Conservation (phyloP, 805 yeast species). For the Monosporozyma unispora region DNA sequence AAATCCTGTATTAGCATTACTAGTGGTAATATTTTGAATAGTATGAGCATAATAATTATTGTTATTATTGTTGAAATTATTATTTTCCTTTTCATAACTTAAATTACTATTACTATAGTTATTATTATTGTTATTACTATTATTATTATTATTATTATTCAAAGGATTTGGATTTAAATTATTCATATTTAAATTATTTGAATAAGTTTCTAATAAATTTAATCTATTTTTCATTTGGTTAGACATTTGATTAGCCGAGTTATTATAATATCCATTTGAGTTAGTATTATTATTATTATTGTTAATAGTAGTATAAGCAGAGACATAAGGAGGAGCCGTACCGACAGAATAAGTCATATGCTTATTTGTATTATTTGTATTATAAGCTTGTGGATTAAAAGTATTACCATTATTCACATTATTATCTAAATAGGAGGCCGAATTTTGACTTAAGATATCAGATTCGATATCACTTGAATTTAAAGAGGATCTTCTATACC, state of each 20-base stretch:
- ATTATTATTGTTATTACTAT: neutral
- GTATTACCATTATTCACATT: neutral
- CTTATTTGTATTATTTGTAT: constrained; percentile 18
- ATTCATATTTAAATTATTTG: constrained; percentile 19
- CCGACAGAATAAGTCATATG: constrained; percentile 28
- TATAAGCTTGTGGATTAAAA: constrained; percentile 4
- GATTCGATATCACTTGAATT: constrained; percentile 20
- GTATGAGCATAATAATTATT: constrained; percentile 1
- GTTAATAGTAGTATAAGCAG: constrained; percentile 5
- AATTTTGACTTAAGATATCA: constrained; percentile 10
- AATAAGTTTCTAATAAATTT: constrained; percentile 18
- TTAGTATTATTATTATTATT: constrained; percentile 1
- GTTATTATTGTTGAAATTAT: too few relatives aligned
- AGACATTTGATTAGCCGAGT: neutral
- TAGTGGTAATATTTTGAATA: constrained; percentile 1
- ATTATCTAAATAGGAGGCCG: neutral
- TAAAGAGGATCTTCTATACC: constrained; percentile 27
- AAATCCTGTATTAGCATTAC: constrained; percentile 14
- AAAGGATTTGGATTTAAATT: constrained; percentile 9
- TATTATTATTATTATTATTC: neutral
- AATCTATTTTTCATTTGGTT: constrained; percentile 8
- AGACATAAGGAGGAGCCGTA: constrained; percentile 21
- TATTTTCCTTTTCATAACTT: neutral
- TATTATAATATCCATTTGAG: neutral
- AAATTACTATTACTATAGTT: neutral